Evolutionary conservation across 1,139 yeast genomes (phyloP).

Genomic region (Eremothecium gossypii): DNA sequence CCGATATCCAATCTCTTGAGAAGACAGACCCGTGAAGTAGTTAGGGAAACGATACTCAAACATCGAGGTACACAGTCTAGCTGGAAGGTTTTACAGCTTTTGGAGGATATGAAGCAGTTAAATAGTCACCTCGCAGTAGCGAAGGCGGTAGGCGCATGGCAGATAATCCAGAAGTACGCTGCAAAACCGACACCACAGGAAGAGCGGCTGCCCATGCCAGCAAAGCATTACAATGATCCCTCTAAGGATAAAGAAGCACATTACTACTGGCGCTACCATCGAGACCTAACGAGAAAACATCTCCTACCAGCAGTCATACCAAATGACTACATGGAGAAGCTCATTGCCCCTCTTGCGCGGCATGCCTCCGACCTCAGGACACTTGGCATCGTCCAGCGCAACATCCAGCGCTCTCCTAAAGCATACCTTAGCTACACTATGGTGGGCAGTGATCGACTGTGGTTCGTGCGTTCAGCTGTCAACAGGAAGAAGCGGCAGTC

Average conservation of each 20-base stretch:
- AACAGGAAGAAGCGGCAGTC: constrained; percentile 24
- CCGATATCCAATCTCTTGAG: constrained; percentile 14
- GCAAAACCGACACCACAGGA: constrained; percentile 4
- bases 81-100: constrained; percentile 17
- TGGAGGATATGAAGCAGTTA: constrained; percentile 12
- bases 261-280: neutral
- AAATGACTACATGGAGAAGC: constrained; percentile 12
- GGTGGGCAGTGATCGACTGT: constrained; percentile 21
- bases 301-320: constrained; percentile 15
- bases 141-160: constrained; percentile 8
- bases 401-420: constrained; percentile 19
- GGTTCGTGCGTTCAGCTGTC: constrained; percentile 26
- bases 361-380: constrained; percentile 17
- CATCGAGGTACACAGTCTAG: constrained; percentile 21
- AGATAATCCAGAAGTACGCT: constrained; percentile 8
- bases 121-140: constrained; percentile 9
- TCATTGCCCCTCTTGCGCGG: constrained; percentile 23
- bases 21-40: too few relatives aligned
- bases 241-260: constrained; percentile 9
- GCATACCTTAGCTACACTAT: constrained; percentile 18
- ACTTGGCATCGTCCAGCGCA: constrained; percentile 13
- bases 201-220: constrained; percentile 5
- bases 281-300: constrained; percentile 5
- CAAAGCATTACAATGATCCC: constrained; percentile 7
- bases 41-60: constrained; percentile 7